Evolutionary conservation across 179 eudicot genomes (phyloP).

Genomic region (Pouteria campechiana): DNA sequence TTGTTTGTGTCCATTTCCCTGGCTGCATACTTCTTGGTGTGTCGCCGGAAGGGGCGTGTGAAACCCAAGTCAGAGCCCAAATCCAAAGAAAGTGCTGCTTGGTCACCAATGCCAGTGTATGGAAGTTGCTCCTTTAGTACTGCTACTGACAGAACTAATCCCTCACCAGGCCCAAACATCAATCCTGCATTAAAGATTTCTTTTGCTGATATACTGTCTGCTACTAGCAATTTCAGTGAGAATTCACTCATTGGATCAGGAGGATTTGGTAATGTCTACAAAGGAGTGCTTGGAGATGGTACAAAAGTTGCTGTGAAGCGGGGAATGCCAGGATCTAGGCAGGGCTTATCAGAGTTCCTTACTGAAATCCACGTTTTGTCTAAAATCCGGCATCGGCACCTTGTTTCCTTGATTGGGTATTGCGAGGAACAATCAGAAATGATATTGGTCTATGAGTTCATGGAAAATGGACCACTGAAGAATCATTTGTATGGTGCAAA

Average conservation of each 20-base stretch:
- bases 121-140: constrained; percentile 44
- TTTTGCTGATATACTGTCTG: constrained; percentile 49
- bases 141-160: constrained; percentile 28
- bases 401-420: constrained; percentile 72
- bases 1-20: constrained; percentile 18
- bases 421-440: constrained; percentile 82
- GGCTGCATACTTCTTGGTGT: constrained; percentile 13
- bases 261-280: constrained; percentile 83
- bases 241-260: constrained; percentile 59
- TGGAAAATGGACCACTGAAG: constrained; percentile 68
- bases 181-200: constrained; percentile 40
- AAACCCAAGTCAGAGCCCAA: constrained; percentile 27
- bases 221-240: constrained; percentile 58
- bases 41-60: constrained; percentile 24
- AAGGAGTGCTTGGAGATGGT: constrained; percentile 51
- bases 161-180: constrained; percentile 39
- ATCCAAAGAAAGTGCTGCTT: constrained; percentile 44
- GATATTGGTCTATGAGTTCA: constrained; percentile 77
- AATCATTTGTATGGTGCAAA: constrained; percentile 51
- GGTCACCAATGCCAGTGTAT: constrained; percentile 49
- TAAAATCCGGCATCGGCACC: constrained; percentile 70
- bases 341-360: constrained; percentile 82
- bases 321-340: constrained; percentile 71
- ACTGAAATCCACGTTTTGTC: constrained; percentile 61
- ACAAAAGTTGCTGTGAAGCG: constrained; percentile 67